These are phyloP conservation scores for Xylariaceae sp. DNA, from an alignment of 2,329 filamentous ascomycete genomes.

Conservation along the genomic window DNA sequence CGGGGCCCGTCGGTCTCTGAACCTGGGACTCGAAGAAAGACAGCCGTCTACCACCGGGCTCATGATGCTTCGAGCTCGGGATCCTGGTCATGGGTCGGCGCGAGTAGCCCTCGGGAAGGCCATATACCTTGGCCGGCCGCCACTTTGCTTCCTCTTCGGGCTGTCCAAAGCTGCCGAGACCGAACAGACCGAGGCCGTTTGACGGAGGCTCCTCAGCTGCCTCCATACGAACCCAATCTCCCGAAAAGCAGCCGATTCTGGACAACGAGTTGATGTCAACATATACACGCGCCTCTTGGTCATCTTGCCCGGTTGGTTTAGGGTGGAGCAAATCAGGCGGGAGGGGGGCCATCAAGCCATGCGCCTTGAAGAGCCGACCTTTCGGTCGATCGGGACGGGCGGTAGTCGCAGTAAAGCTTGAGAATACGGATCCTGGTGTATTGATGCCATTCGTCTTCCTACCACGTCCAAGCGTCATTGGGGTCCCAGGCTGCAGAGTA, in stretches of 20 bases:
- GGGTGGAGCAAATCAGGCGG: conserved; percentile 77
- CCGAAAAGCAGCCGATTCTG: conserved; percentile 92
- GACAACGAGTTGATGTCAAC: conserved; percentile 81
- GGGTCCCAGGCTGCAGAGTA: conserved; percentile 72
- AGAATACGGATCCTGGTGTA: conserved; percentile 84
- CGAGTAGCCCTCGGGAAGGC: conserved; percentile 69
- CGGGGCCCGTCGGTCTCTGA: conserved; percentile 48
- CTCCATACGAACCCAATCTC: conserved; percentile 90
- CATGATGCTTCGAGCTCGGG: conserved; percentile 43
- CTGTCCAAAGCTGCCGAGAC: conserved; percentile 59
- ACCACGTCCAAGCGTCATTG: conserved; percentile 62
- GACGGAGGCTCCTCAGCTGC: conserved; percentile 63
- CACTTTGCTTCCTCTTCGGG: conserved; percentile 57
- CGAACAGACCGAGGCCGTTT: conserved; percentile 59
- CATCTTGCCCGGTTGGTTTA: conserved; percentile 66
- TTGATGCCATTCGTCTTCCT: conserved; percentile 61
- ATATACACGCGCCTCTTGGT: conserved; percentile 83
- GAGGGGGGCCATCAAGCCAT: conserved; percentile 65
- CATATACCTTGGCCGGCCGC: conserved; percentile 83
- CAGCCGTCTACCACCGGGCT: conserved; percentile 39
- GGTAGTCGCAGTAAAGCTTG: conserved; percentile 78
- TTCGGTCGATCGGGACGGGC: conserved; percentile 63
- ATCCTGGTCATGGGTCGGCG: conserved; percentile 54
- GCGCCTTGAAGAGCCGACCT: conserved; percentile 76
- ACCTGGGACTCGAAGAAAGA: conserved; percentile 66